Conservation (phyloP, 495 filamentous ascomycete species). For the Penicillium paradoxum region DNA sequence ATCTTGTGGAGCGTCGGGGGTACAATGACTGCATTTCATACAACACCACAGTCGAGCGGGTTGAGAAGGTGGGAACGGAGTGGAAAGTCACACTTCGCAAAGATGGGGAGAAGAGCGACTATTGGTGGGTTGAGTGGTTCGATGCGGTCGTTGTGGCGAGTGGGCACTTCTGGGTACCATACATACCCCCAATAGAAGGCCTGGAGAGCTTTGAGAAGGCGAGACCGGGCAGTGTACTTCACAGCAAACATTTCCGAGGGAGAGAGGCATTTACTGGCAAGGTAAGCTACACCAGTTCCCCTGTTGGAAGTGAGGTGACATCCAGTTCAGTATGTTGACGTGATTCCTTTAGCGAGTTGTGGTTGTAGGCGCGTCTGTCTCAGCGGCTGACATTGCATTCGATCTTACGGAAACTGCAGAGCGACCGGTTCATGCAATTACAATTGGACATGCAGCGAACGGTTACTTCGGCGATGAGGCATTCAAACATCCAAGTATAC, state of each 20-base stretch:
- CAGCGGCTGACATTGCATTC: conserved; percentile 10
- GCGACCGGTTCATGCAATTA: neutral
- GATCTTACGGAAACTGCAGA: conserved; percentile 6
- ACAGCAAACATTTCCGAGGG: conserved; percentile 14
- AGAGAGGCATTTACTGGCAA: conserved; percentile 2
- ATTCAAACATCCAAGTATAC: conserved; percentile 4
- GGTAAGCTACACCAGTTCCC: neutral
- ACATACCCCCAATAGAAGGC: conserved; percentile 49
- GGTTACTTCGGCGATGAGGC: conserved; percentile 1
- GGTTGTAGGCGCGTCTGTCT: conserved; percentile 14
- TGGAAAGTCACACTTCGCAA: conserved; percentile 10
- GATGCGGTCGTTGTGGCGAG: conserved; percentile 70
- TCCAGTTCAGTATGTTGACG: too few relatives aligned
- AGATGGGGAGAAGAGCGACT: neutral
- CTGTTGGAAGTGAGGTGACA: too few relatives aligned
- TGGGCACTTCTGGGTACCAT: conserved; percentile 65
- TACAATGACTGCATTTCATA: neutral
- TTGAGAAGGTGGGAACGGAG: conserved; percentile 6
- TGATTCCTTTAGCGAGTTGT: conserved; percentile 9
- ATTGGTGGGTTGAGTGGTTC: conserved; percentile 21
- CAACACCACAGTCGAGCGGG: conserved; percentile 17
- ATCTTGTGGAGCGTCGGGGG: neutral
- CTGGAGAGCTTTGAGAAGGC: conserved; percentile 2
- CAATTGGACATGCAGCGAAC: neutral
- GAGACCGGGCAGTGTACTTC: conserved; percentile 8